Percentiles rank a stretch among this genome's conserved stretches.
Evolutionary conservation across 1,284 basidiomycete genomes (phyloP).

Genomic region (Cerioporus squamosus): DNA sequence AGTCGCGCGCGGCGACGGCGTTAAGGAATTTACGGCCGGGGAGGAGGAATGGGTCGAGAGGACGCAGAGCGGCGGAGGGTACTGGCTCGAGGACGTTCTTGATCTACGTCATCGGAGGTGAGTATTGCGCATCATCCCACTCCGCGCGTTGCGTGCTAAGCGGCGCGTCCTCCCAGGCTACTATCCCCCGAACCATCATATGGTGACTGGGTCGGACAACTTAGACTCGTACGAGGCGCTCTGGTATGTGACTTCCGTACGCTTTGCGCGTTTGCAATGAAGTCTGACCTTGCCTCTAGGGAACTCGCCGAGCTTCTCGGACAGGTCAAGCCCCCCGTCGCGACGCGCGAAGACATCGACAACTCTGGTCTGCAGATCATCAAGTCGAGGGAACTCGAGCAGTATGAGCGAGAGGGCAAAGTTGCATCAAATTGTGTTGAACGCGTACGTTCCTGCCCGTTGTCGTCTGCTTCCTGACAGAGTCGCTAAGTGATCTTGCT

Average conservation of each 20-base stretch:
- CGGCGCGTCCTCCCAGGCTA: constrained; percentile 55
- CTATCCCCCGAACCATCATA: constrained; percentile 85
- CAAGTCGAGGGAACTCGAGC: constrained; percentile 54
- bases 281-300: constrained; percentile 38
- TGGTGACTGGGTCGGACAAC: constrained; percentile 77
- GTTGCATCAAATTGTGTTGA: constrained; percentile 81
- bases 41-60: constrained; percentile 35
- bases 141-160: not conserved
- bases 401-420: constrained; percentile 60
- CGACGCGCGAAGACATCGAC: constrained; percentile 80
- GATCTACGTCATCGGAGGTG: constrained; percentile 82
- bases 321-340: constrained; percentile 80
- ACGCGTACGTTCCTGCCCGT: constrained; percentile 50
- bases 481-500: constrained; percentile 3
- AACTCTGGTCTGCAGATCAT: constrained; percentile 79
- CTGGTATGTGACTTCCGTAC: constrained; percentile 49
- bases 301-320: constrained; percentile 80
- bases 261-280: constrained; percentile 3
- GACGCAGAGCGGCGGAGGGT: constrained; percentile 33
- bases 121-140: constrained; percentile 22
- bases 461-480: not conserved
- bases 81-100: constrained; percentile 73
- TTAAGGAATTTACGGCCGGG: constrained; percentile 57
- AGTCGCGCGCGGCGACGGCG: constrained; percentile 50
- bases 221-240: constrained; percentile 80